Base-by-base conservation (phyloP, 176 grass and related monocot genomes). In the Musa troglodytarum region DNA sequence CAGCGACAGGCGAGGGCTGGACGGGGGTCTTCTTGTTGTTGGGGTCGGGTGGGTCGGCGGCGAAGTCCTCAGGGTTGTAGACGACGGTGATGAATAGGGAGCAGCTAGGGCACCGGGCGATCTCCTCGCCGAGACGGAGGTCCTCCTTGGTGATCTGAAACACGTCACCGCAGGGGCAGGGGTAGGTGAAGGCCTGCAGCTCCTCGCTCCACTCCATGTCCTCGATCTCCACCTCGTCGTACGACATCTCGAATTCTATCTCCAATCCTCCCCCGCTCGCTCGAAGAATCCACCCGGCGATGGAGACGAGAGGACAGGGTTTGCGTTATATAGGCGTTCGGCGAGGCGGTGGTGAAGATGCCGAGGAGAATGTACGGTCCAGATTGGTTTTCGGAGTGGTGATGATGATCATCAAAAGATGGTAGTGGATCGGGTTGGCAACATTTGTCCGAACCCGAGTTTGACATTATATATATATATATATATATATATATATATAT, bases 151-250 rank as follows among this genome's bases (percentile, higher is more conserved):
- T 87, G 75, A 97, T 98, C 80, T 93, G 90, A 80, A 98, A 98
- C 65, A 98, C 83, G 72, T 98, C 94, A 49, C 94, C 94, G 80
- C 94, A 98, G 52, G 94, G 94, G 80, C 94, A 93, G 22, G 88
- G 94, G 90, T 98, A 98, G 74, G 94, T 93, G 84, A 90, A 98
- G 29, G 88, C 85, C 72, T 71, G 77, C 9, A 93, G 84, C 70
- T 98, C 90, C 53, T 80, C 84, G 79, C 24, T 87, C 94, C 94
- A 98, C 77, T 98, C 94, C 94, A 98, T 93, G 78, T 98, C 94
- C 88, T 98, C 94, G 86, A 98, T 93, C 84, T 98, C 94, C 77
- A 98, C 94, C 49, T 98, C 94, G 80, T 98, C 94, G 90, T 98
- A 98, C 82, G 94, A 87, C 94, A 89, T 88, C 83, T 81, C 80